Percentiles rank a stretch among this genome's conserved stretches.
These are phyloP conservation scores for Batkoa obscura DNA, from an alignment of 371 early-diverging fungal species.

Conservation along the genomic window DNA sequence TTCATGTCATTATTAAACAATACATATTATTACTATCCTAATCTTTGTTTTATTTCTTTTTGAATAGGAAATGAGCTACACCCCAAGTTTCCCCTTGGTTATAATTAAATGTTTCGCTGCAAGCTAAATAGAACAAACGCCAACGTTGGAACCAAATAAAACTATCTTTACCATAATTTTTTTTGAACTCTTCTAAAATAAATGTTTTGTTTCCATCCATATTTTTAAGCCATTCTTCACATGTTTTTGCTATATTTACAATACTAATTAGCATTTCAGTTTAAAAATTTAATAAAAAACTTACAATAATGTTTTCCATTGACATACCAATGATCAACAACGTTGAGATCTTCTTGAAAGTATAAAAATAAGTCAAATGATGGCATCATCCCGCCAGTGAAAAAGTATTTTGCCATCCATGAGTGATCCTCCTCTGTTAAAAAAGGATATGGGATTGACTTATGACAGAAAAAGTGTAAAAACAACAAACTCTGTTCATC, in stretches of 20 bases:
- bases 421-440: too few species aligned
- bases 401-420: too few species aligned
- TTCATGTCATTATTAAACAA: too few species aligned
- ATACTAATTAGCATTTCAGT: background rate
- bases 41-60: constrained; percentile 11
- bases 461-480: too few species aligned
- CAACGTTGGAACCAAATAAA: constrained; percentile 31
- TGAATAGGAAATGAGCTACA: constrained; percentile 30
- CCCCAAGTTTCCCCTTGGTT: constrained; percentile 28
- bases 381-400: constrained; percentile 29
- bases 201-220: constrained; percentile 19
- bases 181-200: constrained; percentile 21
- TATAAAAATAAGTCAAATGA: constrained; percentile 21
- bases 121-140: constrained; percentile 31
- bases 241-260: constrained; percentile 10
- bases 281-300: background rate
- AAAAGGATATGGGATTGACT: too few species aligned
- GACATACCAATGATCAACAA: constrained; percentile 29
- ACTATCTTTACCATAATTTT: constrained; percentile 16
- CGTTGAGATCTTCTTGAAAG: constrained; percentile 23
- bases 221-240: constrained; percentile 21
- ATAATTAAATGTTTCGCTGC: constrained; percentile 27
- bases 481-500: too few species aligned
- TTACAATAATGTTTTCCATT: constrained; percentile 29
- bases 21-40: too few species aligned